phyloP scores from a whole-genome alignment of 2,329 filamentous ascomycete species.

The Lachnellula hyalina region DNA sequence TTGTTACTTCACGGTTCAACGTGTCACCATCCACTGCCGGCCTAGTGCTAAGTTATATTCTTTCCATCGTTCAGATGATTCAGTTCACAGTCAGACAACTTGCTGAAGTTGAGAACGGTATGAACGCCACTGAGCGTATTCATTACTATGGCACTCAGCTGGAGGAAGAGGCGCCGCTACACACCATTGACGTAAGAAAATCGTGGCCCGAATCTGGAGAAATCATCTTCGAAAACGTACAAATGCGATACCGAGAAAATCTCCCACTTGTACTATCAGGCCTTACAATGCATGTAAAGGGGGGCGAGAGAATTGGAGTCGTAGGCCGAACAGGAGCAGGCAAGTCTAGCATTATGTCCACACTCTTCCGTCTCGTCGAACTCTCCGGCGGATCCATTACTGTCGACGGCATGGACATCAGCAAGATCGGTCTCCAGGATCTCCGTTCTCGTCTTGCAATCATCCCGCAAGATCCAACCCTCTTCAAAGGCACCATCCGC shows the following conservation, averaged over 20 bases:
- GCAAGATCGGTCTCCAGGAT: slow-evolving; percentile 68
- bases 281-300: slow-evolving; percentile 64
- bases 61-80: slow-evolving; percentile 90
- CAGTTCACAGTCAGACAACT: slow-evolving; percentile 93
- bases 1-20: slow-evolving; percentile 84
- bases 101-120: slow-evolving; percentile 94
- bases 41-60: slow-evolving; percentile 86
- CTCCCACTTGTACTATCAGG: slow-evolving; percentile 69
- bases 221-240: slow-evolving; percentile 67
- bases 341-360: slow-evolving; percentile 79
- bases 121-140: slow-evolving; percentile 92
- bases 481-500: slow-evolving; percentile 76
- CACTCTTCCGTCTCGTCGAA: slow-evolving; percentile 71
- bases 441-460: slow-evolving; percentile 72
- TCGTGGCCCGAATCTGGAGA: slow-evolving; percentile 85
- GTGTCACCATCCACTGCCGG: slow-evolving; percentile 82
- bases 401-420: slow-evolving; percentile 65
- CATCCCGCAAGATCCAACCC: slow-evolving; percentile 78
- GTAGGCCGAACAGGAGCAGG: slow-evolving; percentile 78
- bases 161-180: slow-evolving; percentile 82
- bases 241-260: slow-evolving; percentile 71
- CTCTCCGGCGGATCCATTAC: slow-evolving; percentile 56
- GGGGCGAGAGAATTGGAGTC: slow-evolving; percentile 75
- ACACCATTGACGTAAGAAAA: slow-evolving; percentile 65
- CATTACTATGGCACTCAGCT: slow-evolving; percentile 84